These are phyloP conservation scores for Acacia crassicarpa DNA, from an alignment of 306 rosid species.

Conservation along the genomic window DNA sequence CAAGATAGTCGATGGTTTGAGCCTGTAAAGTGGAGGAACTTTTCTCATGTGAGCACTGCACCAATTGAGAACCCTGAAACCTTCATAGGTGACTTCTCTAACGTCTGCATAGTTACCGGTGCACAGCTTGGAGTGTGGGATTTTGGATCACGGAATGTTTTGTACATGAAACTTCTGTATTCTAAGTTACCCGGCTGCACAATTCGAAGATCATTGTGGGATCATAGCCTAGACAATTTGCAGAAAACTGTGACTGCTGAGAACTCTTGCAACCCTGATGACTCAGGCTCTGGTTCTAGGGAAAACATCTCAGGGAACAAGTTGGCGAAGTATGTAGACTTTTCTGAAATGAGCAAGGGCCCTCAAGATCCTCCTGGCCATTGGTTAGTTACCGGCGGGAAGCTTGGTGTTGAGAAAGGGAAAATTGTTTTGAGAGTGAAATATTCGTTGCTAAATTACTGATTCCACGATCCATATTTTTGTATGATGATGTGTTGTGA, in stretches of 20 bases:
- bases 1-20: constrained; percentile 95
- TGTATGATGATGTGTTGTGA: constrained; percentile 45
- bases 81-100: constrained; percentile 59
- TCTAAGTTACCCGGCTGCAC: constrained; percentile 78
- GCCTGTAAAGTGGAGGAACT: constrained; percentile 83
- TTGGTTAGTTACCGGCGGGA: constrained; percentile 88
- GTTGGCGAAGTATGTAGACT: constrained; percentile 56
- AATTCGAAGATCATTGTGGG: constrained; percentile 77
- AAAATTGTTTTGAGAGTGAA: constrained; percentile 74
- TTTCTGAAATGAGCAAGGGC: constrained; percentile 67
- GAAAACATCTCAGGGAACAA: constrained; percentile 50
- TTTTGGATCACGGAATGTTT: constrained; percentile 71
- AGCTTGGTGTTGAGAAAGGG: constrained; percentile 85
- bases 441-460: constrained; percentile 78
- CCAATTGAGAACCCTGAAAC: constrained; percentile 78
- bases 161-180: constrained; percentile 81
- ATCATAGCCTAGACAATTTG: constrained; percentile 47
- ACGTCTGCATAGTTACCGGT: constrained; percentile 71
- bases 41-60: constrained; percentile 85
- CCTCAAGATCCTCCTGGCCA: constrained; percentile 80
- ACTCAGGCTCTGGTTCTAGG: constrained; percentile 46
- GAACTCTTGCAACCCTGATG: constrained; percentile 32
- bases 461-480: constrained; percentile 33
- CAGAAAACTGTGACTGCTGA: constrained; percentile 30
- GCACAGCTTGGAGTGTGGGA: constrained; percentile 94